Conservation (phyloP, 176 grass and related monocot genomes). For the Ensete ventricosum region DNA sequence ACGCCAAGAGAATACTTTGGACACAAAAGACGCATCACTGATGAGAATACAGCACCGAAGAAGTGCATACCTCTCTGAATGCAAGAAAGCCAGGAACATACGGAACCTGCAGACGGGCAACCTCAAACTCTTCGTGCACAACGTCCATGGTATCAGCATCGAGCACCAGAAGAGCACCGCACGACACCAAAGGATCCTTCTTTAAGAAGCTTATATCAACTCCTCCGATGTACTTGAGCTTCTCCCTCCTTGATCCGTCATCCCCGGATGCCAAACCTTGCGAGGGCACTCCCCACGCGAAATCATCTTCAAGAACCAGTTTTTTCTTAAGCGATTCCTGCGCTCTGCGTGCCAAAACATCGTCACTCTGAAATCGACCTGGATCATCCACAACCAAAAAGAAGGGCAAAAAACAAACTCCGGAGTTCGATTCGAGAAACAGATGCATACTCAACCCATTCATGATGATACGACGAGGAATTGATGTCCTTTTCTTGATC, state of each 20-base stretch:
- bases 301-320: constrained; percentile 53
- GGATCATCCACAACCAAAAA: neutral
- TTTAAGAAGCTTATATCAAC: constrained; percentile 89
- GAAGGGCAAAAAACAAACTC: neutral
- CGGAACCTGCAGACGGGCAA: constrained; percentile 53
- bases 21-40: neutral
- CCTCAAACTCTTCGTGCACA: constrained; percentile 73
- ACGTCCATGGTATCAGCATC: constrained; percentile 52
- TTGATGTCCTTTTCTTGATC: neutral
- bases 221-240: constrained; percentile 57
- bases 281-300: constrained; percentile 42
- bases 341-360: constrained; percentile 30
- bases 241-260: constrained; percentile 1
- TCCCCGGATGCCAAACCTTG: constrained; percentile 20
- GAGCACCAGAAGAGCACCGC: constrained; percentile 53
- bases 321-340: constrained; percentile 67
- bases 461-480: neutral
- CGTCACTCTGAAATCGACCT: neutral
- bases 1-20: neutral
- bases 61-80: constrained; percentile 59
- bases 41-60: neutral
- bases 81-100: constrained; percentile 92
- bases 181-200: constrained; percentile 51
- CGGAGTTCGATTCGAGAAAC: neutral
- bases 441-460: constrained; percentile 14